Conservation (phyloP, 2,329 filamentous ascomycete species). For the Pseudocercospora macadamiae region DNA sequence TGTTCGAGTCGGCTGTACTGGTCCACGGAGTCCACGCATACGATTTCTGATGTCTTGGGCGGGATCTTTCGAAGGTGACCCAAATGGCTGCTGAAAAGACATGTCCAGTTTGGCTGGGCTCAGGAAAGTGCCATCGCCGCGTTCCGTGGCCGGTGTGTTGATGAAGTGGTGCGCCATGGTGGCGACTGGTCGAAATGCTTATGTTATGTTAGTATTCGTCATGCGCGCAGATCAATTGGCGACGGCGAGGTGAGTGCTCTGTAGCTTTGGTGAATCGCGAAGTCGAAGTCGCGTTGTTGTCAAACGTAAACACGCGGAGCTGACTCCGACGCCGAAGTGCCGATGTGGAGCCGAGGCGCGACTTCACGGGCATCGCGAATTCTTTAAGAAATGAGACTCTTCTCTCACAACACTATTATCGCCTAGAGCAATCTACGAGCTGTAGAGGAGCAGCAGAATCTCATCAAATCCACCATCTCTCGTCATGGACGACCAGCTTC, state of each 20-base stretch:
- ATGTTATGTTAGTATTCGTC: slow-evolving; percentile 14
- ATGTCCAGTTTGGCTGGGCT: slow-evolving; percentile 66
- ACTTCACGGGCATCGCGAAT: no score
- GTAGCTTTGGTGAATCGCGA: neutral
- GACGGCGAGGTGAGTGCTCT: slow-evolving; percentile 1
- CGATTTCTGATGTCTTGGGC: slow-evolving; percentile 73
- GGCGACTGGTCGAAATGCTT: neutral
- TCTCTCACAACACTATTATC: no score
- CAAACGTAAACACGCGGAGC: slow-evolving; percentile 12
- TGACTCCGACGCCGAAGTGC: neutral
- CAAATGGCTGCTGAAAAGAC: slow-evolving; percentile 85
- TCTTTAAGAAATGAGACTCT: no score
- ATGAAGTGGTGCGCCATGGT: slow-evolving; percentile 57
- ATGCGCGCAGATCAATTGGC: slow-evolving; percentile 17
- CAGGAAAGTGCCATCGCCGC: slow-evolving; percentile 82
- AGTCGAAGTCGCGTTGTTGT: slow-evolving; percentile 13
- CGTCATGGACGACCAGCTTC: slow-evolving; percentile 31
- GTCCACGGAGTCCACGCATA: slow-evolving; percentile 66
- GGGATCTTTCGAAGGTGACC: slow-evolving; percentile 71
- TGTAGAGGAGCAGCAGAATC: no score
- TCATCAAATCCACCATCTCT: no score
- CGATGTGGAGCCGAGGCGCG: neutral
- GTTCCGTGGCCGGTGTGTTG: slow-evolving; percentile 83
- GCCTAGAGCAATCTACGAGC: no score
- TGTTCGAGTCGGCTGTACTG: slow-evolving; percentile 51